These are phyloP conservation scores for Tremellales sp. DNA, from an alignment of 1,284 basidiomycete genomes.

Conservation along the genomic window DNA sequence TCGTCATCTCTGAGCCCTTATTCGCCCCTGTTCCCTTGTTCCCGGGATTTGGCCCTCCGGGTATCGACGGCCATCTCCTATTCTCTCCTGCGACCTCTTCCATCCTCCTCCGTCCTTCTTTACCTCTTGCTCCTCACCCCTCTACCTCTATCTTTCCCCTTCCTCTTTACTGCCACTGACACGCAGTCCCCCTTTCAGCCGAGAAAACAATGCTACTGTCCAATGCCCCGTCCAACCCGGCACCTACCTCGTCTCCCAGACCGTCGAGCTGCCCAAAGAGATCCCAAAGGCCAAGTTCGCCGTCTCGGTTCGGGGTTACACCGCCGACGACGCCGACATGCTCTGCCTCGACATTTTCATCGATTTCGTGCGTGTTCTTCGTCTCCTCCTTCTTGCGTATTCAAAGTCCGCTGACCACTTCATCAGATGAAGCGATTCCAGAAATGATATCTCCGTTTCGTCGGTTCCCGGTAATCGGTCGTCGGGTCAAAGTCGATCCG, in stretches of 20 bases:
- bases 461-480: too few species aligned
- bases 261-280: conserved; percentile 77
- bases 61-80: too few species aligned
- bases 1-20: too few species aligned
- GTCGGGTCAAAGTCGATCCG: too few species aligned
- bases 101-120: background rate
- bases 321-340: conserved; percentile 71
- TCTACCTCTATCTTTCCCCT: conserved; percentile 11
- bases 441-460: too few species aligned
- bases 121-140: conserved; percentile 2
- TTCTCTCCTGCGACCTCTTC: background rate
- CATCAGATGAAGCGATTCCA: too few species aligned
- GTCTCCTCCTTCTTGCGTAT: too few species aligned
- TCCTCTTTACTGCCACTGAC: background rate
- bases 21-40: too few species aligned
- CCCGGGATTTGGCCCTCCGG: too few species aligned
- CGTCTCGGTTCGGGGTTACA: conserved; percentile 69
- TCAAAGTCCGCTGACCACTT: too few species aligned
- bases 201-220: conserved; percentile 37
- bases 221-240: conserved; percentile 60
- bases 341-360: conserved; percentile 75
- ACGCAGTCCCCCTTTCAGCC: conserved; percentile 12
- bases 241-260: conserved; percentile 66
- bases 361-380: conserved; percentile 50
- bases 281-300: conserved; percentile 79